phyloP scores from a whole-genome alignment of 805 yeast genomes.

The Candida anglica region DNA sequence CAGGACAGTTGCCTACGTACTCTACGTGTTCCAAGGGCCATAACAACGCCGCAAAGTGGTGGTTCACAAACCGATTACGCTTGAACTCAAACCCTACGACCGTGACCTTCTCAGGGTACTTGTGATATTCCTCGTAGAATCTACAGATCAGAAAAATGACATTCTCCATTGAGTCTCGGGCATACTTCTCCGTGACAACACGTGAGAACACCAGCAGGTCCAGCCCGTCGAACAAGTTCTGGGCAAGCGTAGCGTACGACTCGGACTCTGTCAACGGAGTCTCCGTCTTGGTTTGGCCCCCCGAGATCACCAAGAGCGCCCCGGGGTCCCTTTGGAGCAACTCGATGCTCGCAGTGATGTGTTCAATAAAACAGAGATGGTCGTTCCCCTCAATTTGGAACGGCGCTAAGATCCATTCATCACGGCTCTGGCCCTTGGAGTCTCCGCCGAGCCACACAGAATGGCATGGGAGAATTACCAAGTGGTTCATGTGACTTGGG shows the following conservation, averaged over 20 bases:
- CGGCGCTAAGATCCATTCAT: constrained; percentile 64
- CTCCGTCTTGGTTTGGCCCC: constrained; percentile 65
- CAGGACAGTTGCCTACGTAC: constrained; percentile 59
- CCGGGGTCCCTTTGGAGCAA: constrained; percentile 24
- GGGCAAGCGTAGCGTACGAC: constrained; percentile 50
- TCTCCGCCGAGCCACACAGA: constrained; percentile 47
- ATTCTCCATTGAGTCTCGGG: constrained; percentile 79
- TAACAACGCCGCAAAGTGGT: constrained; percentile 49
- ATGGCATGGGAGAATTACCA: constrained; percentile 49
- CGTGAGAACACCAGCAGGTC: constrained; percentile 10
- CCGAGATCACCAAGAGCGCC: constrained; percentile 47
- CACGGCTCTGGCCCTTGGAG: constrained; percentile 41
- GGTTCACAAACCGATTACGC: constrained; percentile 49
- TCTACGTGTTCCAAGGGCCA: constrained; percentile 32
- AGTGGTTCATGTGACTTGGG: constrained; percentile 8
- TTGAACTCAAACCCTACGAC: constrained; percentile 78
- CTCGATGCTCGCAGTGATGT: constrained; percentile 45
- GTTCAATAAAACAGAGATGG: constrained; percentile 61
- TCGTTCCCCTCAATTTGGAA: constrained; percentile 71
- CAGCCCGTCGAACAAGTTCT: constrained; percentile 14
- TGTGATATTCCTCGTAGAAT: constrained; percentile 42
- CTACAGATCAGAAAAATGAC: constrained; percentile 56
- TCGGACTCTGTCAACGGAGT: constrained; percentile 57
- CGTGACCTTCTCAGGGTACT: constrained; percentile 49
- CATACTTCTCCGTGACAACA: constrained; percentile 61